These are phyloP conservation scores for Suillus subaureus DNA, from an alignment of 768 basidiomycete species.

Conservation along the genomic window DNA sequence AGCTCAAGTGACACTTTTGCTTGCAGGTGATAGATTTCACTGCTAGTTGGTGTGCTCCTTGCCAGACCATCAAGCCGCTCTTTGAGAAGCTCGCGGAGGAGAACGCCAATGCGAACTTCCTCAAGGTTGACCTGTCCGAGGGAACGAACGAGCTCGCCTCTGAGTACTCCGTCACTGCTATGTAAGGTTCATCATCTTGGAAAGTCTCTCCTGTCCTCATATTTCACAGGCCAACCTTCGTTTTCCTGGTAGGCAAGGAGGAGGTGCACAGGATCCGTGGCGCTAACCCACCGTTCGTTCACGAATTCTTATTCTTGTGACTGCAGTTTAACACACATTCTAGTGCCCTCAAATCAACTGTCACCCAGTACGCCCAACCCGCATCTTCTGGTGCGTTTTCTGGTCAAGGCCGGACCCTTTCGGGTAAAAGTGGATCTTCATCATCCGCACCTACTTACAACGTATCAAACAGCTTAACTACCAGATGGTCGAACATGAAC, in stretches of 20 bases:
- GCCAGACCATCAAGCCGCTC: constrained; percentile 78
- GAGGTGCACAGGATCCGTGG: constrained; percentile 77
- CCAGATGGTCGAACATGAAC: constrained; percentile 52
- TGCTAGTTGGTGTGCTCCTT: constrained; percentile 71
- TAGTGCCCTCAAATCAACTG: constrained; percentile 62
- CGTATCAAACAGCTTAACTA: constrained; percentile 36
- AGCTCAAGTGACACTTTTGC: neutral
- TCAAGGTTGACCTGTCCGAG: constrained; percentile 79
- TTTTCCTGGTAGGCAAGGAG: constrained; percentile 68
- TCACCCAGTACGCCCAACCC: constrained; percentile 53
- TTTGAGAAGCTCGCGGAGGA: constrained; percentile 72
- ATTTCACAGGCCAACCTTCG: constrained; percentile 72
- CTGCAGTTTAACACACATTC: constrained; percentile 9
- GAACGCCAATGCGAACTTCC: constrained; percentile 72
- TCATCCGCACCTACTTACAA: constrained; percentile 39
- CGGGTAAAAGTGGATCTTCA: constrained; percentile 43
- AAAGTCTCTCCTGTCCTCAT: neutral
- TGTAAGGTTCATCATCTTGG: constrained; percentile 46
- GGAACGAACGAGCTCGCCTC: constrained; percentile 67
- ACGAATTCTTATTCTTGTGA: constrained; percentile 1
- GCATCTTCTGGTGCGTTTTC: constrained; percentile 54
- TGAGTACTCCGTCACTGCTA: constrained; percentile 66
- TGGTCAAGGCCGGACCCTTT: constrained; percentile 73
- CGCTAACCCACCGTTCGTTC: constrained; percentile 62
- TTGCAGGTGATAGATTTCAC: constrained; percentile 5